Percentiles rank a stretch among this genome's conserved stretches.
These are phyloP conservation scores for Lanmaoa pseudosensibilis DNA, from an alignment of 768 basidiomycete species.

Conservation along the genomic window DNA sequence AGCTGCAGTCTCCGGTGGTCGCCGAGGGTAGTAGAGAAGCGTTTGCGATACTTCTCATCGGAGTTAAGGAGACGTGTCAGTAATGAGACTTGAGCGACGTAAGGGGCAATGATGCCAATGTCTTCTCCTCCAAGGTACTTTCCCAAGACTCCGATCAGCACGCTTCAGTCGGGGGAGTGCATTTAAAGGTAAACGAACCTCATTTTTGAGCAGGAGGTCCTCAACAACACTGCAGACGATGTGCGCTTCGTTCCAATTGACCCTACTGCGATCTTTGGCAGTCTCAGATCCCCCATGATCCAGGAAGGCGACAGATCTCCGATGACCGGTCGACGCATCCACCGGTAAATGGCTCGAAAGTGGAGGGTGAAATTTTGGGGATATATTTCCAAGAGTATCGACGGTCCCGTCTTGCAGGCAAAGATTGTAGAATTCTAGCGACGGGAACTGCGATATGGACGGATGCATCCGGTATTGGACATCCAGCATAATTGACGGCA, in stretches of 20 bases:
- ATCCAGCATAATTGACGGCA: conserved; percentile 91
- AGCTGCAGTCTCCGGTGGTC: conserved; percentile 65
- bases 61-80: conserved; percentile 64
- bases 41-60: conserved; percentile 50
- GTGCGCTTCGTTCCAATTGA: conserved; percentile 75
- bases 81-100: conserved; percentile 80
- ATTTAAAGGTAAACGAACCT: conserved; percentile 45
- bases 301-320: conserved; percentile 74
- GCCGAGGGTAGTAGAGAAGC: conserved; percentile 64
- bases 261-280: conserved; percentile 64
- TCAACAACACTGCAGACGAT: conserved; percentile 80
- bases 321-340: conserved; percentile 39
- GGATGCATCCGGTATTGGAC: conserved; percentile 98
- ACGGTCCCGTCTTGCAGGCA: conserved; percentile 76
- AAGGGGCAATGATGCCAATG: conserved; percentile 93
- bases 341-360: conserved; percentile 50
- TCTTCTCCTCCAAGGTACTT: conserved; percentile 67
- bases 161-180: neutral
- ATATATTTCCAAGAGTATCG: conserved; percentile 45
- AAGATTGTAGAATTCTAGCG: conserved; percentile 75
- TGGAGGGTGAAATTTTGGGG: conserved; percentile 59
- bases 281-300: conserved; percentile 76
- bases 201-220: conserved; percentile 75
- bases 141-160: conserved; percentile 11
- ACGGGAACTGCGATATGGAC: conserved; percentile 82